phyloP scores from a whole-genome alignment of 1,284 basidiomycete genomes.

The Phellopilus nigrolimitatus region DNA sequence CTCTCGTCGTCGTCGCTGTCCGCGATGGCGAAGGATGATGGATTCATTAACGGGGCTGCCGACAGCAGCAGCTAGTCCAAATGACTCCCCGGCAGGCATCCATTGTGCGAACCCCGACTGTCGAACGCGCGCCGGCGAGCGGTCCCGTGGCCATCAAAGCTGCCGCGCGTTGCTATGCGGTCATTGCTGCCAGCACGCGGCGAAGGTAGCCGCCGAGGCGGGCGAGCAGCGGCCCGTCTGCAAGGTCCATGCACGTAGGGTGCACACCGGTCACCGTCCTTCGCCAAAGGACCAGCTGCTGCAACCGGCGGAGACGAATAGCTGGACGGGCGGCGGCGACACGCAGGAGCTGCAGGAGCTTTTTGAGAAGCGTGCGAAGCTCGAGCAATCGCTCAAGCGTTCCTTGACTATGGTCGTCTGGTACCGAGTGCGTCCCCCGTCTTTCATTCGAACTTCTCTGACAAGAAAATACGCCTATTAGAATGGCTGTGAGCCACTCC shows the following conservation, averaged over 20 bases:
- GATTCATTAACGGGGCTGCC: not conserved
- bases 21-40: not conserved
- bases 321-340: not conserved
- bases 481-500: constrained; percentile 54
- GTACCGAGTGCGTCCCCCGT: constrained; percentile 46
- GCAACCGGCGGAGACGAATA: not conserved
- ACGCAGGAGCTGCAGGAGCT: constrained; percentile 9
- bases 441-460: constrained; percentile 10
- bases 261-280: constrained; percentile 19
- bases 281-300: constrained; percentile 5
- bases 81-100: constrained; percentile 18
- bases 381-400: constrained; percentile 23
- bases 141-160: constrained; percentile 20
- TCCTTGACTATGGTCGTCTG: constrained; percentile 62
- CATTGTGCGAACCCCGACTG: constrained; percentile 20
- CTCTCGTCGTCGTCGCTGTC: not conserved
- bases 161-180: constrained; percentile 19
- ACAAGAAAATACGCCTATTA: constrained; percentile 29
- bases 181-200: constrained; percentile 18
- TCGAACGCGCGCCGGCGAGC: constrained; percentile 19
- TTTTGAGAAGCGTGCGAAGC: constrained; percentile 15
- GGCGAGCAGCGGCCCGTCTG: constrained; percentile 20
- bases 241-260: constrained; percentile 19
- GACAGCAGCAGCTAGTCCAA: no score
- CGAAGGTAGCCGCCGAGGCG: constrained; percentile 15